Percentiles rank a stretch among this genome's conserved stretches.
Conservation (phyloP, 2,329 filamentous ascomycete genomes). For the Thermomyces lanuginosus region DNA sequence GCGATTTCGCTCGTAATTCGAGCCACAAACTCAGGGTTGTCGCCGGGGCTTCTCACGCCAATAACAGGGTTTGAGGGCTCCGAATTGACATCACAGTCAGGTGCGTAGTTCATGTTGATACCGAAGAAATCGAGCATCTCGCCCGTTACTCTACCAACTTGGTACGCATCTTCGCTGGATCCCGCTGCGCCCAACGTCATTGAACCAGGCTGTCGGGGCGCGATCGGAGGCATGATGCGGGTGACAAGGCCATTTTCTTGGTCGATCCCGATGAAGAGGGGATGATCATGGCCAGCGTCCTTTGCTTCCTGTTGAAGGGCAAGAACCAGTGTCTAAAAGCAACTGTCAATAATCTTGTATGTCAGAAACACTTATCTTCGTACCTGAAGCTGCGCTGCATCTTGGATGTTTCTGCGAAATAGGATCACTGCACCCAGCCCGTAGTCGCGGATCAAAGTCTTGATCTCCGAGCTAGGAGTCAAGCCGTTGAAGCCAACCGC, state of each 20-base stretch:
- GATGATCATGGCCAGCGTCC: constrained; percentile 22
- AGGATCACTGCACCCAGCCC: constrained; percentile 28
- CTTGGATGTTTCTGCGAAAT: constrained; percentile 27
- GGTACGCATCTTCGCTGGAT: constrained; percentile 18
- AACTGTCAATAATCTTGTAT: constrained; percentile 1
- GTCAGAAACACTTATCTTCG: not conserved
- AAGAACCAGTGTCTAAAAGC: constrained; percentile 16
- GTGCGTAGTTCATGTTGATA: constrained; percentile 33
- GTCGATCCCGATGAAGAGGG: constrained; percentile 30
- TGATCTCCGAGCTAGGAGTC: constrained; percentile 25
- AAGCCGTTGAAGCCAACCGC: constrained; percentile 29
- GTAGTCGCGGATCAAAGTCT: constrained; percentile 26
- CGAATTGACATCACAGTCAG: constrained; percentile 30
- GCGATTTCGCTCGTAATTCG: constrained; percentile 25
- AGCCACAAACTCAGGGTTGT: constrained; percentile 27
- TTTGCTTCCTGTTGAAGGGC: constrained; percentile 26
- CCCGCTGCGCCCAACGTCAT: constrained; percentile 31
- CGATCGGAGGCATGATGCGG: constrained; percentile 24
- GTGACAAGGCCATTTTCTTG: constrained; percentile 33
- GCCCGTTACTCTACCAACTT: constrained; percentile 24
- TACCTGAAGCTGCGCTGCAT: constrained; percentile 23
- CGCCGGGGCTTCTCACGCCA: constrained; percentile 27
- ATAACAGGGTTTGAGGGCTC: constrained; percentile 30
- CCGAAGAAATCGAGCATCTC: constrained; percentile 24
- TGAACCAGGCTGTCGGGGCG: constrained; percentile 26